phyloP scores from a whole-genome alignment of 257 asterid species.

The Plantago major region DNA sequence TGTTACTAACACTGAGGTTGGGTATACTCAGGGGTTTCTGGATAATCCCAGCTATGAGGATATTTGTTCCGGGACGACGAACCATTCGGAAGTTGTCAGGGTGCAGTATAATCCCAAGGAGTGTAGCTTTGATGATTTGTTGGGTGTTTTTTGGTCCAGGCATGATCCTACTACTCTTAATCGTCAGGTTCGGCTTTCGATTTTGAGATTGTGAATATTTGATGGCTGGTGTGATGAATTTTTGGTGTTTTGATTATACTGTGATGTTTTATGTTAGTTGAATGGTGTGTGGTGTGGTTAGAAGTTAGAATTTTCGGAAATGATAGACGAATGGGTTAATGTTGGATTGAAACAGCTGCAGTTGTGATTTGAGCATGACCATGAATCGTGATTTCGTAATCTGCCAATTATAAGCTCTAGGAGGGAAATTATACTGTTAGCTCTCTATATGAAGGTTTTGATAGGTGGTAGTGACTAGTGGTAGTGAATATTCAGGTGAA shows the following conservation, averaged over 20 bases:
- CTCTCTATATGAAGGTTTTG: no score
- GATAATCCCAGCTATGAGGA: slow-evolving; percentile 80
- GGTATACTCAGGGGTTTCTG: slow-evolving; percentile 65
- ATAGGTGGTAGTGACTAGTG: no score
- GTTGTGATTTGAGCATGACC: no score
- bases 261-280: neutral
- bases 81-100: slow-evolving; percentile 85
- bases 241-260: neutral
- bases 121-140: slow-evolving; percentile 60
- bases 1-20: slow-evolving; percentile 78
- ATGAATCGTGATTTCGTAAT: no score
- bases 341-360: no score
- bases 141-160: slow-evolving; percentile 81
- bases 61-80: slow-evolving; percentile 66
- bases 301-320: no score
- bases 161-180: slow-evolving; percentile 95
- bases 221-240: neutral
- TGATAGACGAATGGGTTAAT: no score
- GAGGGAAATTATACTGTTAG: no score
- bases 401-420: no score
- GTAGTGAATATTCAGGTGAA: no score
- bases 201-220: no score
- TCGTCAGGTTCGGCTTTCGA: slow-evolving; percentile 56
- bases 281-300: no score
- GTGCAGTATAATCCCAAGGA: slow-evolving; percentile 85